Evolutionary conservation across 495 filamentous ascomycete species (phyloP).

Genomic region (Paragyromitra xinjiangensis): DNA sequence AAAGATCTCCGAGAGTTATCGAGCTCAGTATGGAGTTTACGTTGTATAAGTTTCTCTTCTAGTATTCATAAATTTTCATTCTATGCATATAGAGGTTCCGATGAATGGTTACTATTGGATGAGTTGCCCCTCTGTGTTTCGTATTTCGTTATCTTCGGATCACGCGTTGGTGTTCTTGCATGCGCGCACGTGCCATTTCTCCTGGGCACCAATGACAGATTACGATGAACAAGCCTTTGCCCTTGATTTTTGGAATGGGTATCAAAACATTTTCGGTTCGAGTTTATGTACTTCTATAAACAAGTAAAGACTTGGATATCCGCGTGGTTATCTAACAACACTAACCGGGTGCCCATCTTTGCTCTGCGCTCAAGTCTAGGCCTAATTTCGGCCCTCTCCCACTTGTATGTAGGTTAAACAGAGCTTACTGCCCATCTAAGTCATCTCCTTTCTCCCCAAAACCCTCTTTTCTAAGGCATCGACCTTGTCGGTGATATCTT

Average conservation of each 20-base stretch:
- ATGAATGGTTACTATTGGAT: conserved; percentile 3
- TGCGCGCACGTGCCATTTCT: background rate
- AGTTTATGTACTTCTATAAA: background rate
- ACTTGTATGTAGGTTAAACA: background rate
- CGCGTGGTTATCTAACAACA: background rate
- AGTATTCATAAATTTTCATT: background rate
- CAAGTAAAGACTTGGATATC: background rate
- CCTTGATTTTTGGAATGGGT: background rate
- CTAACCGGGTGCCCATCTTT: background rate
- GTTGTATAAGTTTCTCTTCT: background rate
- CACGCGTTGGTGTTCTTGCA: conserved; percentile 1
- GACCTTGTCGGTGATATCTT: conserved; percentile 49
- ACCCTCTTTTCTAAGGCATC: conserved; percentile 46
- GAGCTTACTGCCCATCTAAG: conserved; percentile 8
- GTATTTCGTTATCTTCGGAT: conserved; percentile 6
- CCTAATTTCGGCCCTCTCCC: background rate
- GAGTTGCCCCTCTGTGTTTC: conserved; percentile 7
- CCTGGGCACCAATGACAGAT: background rate
- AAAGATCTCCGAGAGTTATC: background rate
- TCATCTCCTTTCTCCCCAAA: conserved; percentile 55
- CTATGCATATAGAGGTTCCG: background rate
- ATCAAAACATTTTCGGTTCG: background rate
- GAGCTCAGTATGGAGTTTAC: background rate
- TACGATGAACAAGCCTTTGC: background rate
- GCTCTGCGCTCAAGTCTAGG: background rate